These are phyloP conservation scores for Cordyceps pruinosa DNA, from an alignment of 2,329 filamentous ascomycete species.

Conservation along the genomic window DNA sequence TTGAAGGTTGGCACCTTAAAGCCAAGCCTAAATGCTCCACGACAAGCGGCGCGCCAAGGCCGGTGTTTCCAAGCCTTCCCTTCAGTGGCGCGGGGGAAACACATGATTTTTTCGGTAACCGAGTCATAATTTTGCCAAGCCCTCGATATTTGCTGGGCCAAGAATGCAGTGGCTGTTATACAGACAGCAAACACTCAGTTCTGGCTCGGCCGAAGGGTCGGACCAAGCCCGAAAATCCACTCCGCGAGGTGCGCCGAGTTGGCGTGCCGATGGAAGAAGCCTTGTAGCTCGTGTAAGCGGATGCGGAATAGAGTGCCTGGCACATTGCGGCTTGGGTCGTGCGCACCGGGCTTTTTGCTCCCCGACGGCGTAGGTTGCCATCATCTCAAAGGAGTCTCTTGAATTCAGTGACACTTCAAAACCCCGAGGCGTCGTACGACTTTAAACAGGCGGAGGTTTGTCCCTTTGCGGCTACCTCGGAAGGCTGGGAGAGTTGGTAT, in stretches of 20 bases:
- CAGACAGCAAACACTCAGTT: too few species aligned
- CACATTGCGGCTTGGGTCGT: not conserved
- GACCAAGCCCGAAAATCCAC: not conserved
- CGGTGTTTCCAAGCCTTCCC: not conserved
- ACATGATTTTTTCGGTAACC: conserved; percentile 1
- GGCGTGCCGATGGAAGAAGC: not conserved
- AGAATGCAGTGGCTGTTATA: not conserved
- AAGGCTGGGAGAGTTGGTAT: too few species aligned
- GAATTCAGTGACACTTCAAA: too few species aligned
- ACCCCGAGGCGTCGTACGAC: too few species aligned
- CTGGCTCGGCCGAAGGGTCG: conserved; percentile 1
- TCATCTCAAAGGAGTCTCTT: too few species aligned
- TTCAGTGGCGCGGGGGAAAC: not conserved
- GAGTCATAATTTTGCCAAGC: not conserved
- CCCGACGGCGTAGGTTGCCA: too few species aligned
- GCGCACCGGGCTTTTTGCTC: too few species aligned
- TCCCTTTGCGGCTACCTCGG: too few species aligned
- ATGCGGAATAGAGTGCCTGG: not conserved
- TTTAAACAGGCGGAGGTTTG: too few species aligned
- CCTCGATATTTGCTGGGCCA: not conserved
- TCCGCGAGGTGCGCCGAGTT: not conserved
- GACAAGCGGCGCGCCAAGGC: not conserved
- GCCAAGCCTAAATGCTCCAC: not conserved
- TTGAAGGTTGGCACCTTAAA: not conserved
- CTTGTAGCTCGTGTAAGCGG: not conserved